Conservation (phyloP, 108 stramenopile species). For the Nitzschia putrida region DNA sequence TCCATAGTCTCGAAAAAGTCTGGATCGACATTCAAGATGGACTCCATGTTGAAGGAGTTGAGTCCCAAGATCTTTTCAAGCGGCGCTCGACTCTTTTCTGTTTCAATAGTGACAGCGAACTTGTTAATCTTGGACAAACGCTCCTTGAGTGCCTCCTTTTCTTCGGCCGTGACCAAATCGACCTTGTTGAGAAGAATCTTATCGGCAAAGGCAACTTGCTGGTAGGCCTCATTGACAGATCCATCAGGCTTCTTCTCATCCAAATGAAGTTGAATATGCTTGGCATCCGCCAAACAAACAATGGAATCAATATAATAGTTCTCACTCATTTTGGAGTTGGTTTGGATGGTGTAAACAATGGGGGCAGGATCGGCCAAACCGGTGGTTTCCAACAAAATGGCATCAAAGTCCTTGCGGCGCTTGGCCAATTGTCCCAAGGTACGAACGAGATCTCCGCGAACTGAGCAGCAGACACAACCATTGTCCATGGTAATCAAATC, state of each 20-base stretch:
- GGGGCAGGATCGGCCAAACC: constrained; percentile 96
- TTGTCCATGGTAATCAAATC: constrained; percentile 99
- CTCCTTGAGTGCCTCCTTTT: constrained; percentile 81
- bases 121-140: constrained; percentile 80
- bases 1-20: constrained; percentile 84
- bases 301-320: constrained; percentile 87
- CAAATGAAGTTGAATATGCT: constrained; percentile 86
- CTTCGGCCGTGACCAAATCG: constrained; percentile 87
- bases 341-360: constrained; percentile 94
- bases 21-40: constrained; percentile 82
- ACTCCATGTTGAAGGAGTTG: constrained; percentile 90
- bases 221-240: constrained; percentile 87
- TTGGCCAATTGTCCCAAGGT: constrained; percentile 87
- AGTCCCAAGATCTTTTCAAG: constrained; percentile 86
- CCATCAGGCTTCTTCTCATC: constrained; percentile 92
- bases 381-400: constrained; percentile 94
- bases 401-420: constrained; percentile 91
- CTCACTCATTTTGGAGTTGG: constrained; percentile 88
- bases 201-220: constrained; percentile 98
- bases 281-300: constrained; percentile 91
- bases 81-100: constrained; percentile 77
- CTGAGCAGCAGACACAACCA: constrained; percentile 99
- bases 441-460: constrained; percentile 96
- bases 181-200: constrained; percentile 96
- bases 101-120: constrained; percentile 88